Conservation (phyloP, 768 basidiomycete genomes). For the Termitomyces sp. region DNA sequence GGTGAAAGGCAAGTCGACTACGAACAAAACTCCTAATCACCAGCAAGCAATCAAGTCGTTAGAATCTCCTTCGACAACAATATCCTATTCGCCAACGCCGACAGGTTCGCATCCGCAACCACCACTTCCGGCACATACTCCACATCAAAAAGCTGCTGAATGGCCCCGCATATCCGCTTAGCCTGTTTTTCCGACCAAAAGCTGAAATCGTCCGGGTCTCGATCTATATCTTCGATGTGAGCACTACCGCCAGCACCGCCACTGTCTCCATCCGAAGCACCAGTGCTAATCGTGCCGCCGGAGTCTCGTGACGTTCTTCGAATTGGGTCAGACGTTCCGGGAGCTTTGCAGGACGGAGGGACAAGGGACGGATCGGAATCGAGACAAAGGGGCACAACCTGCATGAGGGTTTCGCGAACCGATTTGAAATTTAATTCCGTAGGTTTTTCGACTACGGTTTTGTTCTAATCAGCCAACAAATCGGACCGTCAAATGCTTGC, state of each 20-base stretch:
- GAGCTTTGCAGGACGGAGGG: conserved; percentile 57
- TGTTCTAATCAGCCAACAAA: conserved; percentile 2
- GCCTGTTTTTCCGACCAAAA: conserved; percentile 94
- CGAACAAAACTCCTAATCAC: background rate
- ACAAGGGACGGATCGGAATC: conserved; percentile 82
- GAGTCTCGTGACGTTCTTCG: background rate
- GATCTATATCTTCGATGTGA: conserved; percentile 22
- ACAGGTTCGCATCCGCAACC: conserved; percentile 89
- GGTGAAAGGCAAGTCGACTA: background rate
- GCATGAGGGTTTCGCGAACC: conserved; percentile 62
- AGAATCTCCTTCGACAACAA: conserved; percentile 67
- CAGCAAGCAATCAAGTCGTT: conserved; percentile 5
- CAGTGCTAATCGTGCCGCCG: background rate
- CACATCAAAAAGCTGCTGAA: conserved; percentile 79
- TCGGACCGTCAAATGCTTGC: conserved; percentile 19
- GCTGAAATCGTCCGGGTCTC: conserved; percentile 87
- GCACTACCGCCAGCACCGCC: background rate
- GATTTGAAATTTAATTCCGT: conserved; percentile 54
- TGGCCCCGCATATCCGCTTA: conserved; percentile 74
- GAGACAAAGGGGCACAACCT: conserved; percentile 80
- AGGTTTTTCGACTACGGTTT: conserved; percentile 61
- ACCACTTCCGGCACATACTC: conserved; percentile 90
- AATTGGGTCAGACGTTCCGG: conserved; percentile 15
- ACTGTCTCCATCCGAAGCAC: background rate
- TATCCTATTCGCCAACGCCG: conserved; percentile 79